Base-by-base conservation (phyloP, 805 yeast genomes). In the Candida vaughaniae region DNA sequence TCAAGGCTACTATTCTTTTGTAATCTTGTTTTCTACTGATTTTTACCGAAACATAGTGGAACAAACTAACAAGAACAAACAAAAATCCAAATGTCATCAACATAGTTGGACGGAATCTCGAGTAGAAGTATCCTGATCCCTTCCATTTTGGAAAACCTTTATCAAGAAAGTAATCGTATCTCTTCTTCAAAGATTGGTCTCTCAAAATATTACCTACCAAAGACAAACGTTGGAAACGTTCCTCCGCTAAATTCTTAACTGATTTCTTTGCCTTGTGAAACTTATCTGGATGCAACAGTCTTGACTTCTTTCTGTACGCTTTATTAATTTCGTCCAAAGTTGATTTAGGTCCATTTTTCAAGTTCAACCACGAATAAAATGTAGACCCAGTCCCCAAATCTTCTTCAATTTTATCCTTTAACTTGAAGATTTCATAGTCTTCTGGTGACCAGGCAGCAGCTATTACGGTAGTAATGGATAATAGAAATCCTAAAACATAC, bases 121-220 rank as follows among this genome's bases (percentile, higher is more conserved):
- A 56, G 56, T 83, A 77, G 45, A 69, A 69, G 67, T 84, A 77
- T 36, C 78, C 86, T 15, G 79, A 71, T 11, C 80, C 86, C 40
- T 80, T 79, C 75, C 85, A 87, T 43, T 73, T 70, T 5, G 99
- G 98, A 62, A 93, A 91, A 6, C 98, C 97, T 48, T 78, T 75
- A 29, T 76, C 69, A 36, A 85, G 66, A 61, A 86, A 93, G 58
- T 78, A 89, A 59, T 93, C 98, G 58, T 93, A 93, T 6, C 88
- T 71, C 44, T 81, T 77, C 40, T 71, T 70, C 37, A 77, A 75
- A 16, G 75, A 62, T 16, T 52, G 56, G 38, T 68, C 71, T 47
- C 91, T 73, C 32, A 90, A 67, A 38, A 90, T 80, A 52, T 84
- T 78, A 22, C 89, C 82, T 16, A 87, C 85, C 18, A 80, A 59